These are phyloP conservation scores for Teratosphaeria destructans DNA, from an alignment of 2,329 filamentous ascomycete species.

Conservation along the genomic window DNA sequence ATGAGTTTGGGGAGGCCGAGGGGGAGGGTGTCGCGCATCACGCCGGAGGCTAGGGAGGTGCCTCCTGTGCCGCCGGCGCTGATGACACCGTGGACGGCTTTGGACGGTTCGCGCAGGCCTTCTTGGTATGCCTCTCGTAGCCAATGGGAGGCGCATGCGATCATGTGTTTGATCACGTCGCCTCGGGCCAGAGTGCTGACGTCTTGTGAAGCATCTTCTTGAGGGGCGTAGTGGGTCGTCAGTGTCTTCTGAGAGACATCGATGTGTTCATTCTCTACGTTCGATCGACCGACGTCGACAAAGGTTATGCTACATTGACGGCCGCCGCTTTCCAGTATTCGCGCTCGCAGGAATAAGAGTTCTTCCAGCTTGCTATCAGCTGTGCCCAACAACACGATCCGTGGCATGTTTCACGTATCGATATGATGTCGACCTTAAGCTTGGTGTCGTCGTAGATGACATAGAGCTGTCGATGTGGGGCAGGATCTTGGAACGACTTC, in stretches of 20 bases:
- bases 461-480: neutral
- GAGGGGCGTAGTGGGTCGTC: slow-evolving; percentile 25
- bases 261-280: slow-evolving; percentile 37
- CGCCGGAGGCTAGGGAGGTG: slow-evolving; percentile 48
- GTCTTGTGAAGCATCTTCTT: slow-evolving; percentile 11
- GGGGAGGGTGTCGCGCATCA: slow-evolving; percentile 52
- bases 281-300: slow-evolving; percentile 46
- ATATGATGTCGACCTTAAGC: neutral
- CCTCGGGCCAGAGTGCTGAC: slow-evolving; percentile 37
- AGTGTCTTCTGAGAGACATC: slow-evolving; percentile 36
- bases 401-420: slow-evolving; percentile 13
- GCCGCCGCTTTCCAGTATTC: slow-evolving; percentile 29
- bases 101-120: slow-evolving; percentile 8
- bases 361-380: slow-evolving; percentile 56
- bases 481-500: neutral
- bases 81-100: slow-evolving; percentile 39
- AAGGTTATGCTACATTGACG: slow-evolving; percentile 32
- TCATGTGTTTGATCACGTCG: slow-evolving; percentile 49
- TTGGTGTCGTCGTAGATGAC: neutral
- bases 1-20: slow-evolving; percentile 61
- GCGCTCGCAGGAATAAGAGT: slow-evolving; percentile 43
- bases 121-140: slow-evolving; percentile 12
- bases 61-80: slow-evolving; percentile 52
- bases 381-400: slow-evolving; percentile 49
- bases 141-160: slow-evolving; percentile 40